phyloP scores from a whole-genome alignment of 345 rosid genomes.

The Linum usitatissimum region DNA sequence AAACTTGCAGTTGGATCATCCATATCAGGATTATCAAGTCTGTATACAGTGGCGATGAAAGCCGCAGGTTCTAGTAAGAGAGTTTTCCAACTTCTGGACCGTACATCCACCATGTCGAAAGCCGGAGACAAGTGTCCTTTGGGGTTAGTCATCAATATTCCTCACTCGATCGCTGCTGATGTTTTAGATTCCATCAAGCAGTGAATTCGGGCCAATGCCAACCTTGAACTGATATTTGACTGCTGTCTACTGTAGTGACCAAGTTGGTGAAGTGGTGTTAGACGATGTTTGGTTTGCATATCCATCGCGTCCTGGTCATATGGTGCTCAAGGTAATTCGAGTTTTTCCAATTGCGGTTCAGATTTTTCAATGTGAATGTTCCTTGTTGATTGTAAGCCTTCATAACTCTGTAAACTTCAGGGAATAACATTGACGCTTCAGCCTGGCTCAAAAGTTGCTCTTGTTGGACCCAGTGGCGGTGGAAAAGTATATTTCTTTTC shows the following conservation, averaged over 20 bases:
- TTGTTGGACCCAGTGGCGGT: constrained; percentile 97
- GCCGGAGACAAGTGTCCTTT: constrained; percentile 70
- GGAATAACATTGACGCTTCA: constrained; percentile 73
- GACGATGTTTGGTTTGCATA: constrained; percentile 93
- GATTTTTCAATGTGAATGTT: background rate
- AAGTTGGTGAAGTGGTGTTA: constrained; percentile 79
- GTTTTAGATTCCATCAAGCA: background rate
- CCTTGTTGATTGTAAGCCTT: background rate
- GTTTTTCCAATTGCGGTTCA: background rate
- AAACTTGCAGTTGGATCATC: constrained; percentile 71
- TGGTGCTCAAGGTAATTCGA: constrained; percentile 72
- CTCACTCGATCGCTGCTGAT: too few species aligned
- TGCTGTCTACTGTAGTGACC: constrained; percentile 38
- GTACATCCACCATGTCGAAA: constrained; percentile 64
- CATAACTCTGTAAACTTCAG: constrained; percentile 28
- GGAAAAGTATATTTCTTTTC: constrained; percentile 53
- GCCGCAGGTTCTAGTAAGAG: constrained; percentile 97
- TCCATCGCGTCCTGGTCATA: constrained; percentile 90
- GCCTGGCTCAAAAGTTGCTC: constrained; percentile 84
- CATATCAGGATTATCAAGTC: constrained; percentile 67
- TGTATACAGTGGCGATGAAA: constrained; percentile 87
- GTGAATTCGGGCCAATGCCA: background rate
- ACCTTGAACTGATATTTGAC: background rate
- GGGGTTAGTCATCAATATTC: constrained; percentile 37
- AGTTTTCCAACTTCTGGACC: constrained; percentile 85